These are phyloP conservation scores for Penicillium sp. DNA, from an alignment of 2,329 filamentous ascomycete species.

Conservation along the genomic window DNA sequence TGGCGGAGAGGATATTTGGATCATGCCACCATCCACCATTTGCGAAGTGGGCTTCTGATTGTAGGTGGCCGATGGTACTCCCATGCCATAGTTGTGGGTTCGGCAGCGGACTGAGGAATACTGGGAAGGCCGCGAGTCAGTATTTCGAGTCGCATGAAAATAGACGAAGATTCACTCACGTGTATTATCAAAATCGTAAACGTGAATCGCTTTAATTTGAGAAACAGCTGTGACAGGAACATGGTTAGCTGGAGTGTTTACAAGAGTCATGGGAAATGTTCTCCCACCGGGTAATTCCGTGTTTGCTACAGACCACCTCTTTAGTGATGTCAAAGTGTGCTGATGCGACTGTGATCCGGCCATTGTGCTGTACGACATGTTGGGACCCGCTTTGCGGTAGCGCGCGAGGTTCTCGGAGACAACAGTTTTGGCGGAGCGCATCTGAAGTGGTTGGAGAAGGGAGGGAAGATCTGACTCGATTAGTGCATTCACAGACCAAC, in stretches of 20 bases:
- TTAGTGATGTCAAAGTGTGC: slow-evolving; percentile 70
- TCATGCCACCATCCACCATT: slow-evolving; percentile 99
- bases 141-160: neutral
- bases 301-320: slow-evolving; percentile 78
- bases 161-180: slow-evolving; percentile 47
- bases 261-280: neutral
- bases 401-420: slow-evolving; percentile 31
- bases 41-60: slow-evolving; percentile 71
- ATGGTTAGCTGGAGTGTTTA: neutral
- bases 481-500: slow-evolving; percentile 2
- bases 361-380: slow-evolving; percentile 26
- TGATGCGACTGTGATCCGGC: slow-evolving; percentile 16
- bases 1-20: slow-evolving; percentile 76
- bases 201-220: slow-evolving; percentile 75
- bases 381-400: neutral
- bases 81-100: slow-evolving; percentile 86
- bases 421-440: slow-evolving; percentile 39
- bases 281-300: slow-evolving; percentile 66
- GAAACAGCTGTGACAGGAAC: slow-evolving; percentile 52
- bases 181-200: slow-evolving; percentile 99
- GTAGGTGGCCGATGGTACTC: slow-evolving; percentile 72
- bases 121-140: slow-evolving; percentile 42
- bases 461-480: neutral
- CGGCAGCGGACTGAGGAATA: slow-evolving; percentile 88
- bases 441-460: slow-evolving; percentile 2